Evolutionary conservation across 192 early-diverging fungal species (phyloP), one percentile per base, ranked within the genome.

Genomic region (Mortierella claussenii): DNA sequence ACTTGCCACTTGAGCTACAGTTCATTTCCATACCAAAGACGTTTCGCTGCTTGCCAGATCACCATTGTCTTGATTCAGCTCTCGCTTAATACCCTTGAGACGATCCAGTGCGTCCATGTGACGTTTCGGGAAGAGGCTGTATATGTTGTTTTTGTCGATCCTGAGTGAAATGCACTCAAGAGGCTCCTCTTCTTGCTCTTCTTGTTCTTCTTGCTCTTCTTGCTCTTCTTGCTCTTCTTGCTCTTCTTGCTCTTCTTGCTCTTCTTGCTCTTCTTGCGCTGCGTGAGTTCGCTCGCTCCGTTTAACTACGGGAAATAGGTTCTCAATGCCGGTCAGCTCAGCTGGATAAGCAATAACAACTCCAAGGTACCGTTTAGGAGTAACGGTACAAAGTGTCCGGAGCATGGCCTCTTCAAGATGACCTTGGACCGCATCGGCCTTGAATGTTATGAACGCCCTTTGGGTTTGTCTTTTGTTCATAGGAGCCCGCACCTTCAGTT

Each of bases 331-430:
- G 11, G 47, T 34, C 40, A 49, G 32, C 34, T 67, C 46, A 10
- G 55, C 27, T 24, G 54, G 65, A 58, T 67, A 67, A 42, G 55
- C 65, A 57, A 57, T 57, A 31, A 50, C 65, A 47, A 67, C 46
- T 1, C 65, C 65, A 51, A 67, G 32, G 33, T 57, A 40, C 10
- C 32, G 47, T 45, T 65, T 51, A 17, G 46, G 33, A 51, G 12
- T 0, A 37, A 36, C 28, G 17, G 50, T 47, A 46, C 51, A 45
- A 55, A 47, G 31, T 33, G 17, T 48, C 37, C 36, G 63, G 32
- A 55, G 63, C 30, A 33, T 55, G 2, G 31, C 40, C 43, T 54
- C 42, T 44, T 65, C 32, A 34, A 65, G 37, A 47, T 55, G 52
- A 50, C 52, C 63, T 53, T 65, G 40, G 20, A 55, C 52, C 24